phyloP scores from a whole-genome alignment of 495 filamentous ascomycete species.

The Chaetomium cochliodes region DNA sequence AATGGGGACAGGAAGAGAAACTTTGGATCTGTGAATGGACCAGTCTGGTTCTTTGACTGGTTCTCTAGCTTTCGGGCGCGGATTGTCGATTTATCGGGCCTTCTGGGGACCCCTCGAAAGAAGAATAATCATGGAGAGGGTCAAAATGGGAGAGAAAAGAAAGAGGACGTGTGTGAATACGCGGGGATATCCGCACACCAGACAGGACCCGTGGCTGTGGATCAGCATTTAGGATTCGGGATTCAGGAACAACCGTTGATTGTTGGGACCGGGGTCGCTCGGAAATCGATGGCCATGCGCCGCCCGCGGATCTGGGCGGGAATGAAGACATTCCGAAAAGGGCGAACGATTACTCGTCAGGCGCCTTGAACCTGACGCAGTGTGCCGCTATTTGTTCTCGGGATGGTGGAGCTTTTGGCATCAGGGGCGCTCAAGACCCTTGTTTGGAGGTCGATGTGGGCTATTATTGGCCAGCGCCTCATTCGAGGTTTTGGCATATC shows the following conservation, averaged over 20 bases:
- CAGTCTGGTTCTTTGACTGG: background rate
- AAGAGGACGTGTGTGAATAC: slow-evolving; percentile 5
- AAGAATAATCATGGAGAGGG: background rate
- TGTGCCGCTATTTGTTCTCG: background rate
- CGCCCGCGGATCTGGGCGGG: slow-evolving; percentile 7
- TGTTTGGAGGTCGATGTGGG: background rate
- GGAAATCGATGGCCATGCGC: slow-evolving; percentile 7
- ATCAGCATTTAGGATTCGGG: background rate
- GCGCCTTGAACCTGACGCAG: background rate
- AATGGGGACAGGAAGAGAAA: background rate
- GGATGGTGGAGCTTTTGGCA: background rate
- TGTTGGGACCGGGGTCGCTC: background rate
- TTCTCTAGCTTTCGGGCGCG: background rate
- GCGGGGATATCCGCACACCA: slow-evolving; percentile 13
- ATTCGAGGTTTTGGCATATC: slow-evolving; percentile 18
- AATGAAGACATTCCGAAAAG: slow-evolving; percentile 1
- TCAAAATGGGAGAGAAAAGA: slow-evolving; percentile 4
- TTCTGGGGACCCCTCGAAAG: background rate
- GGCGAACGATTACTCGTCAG: slow-evolving; percentile 4
- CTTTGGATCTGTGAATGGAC: background rate
- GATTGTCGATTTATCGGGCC: background rate
- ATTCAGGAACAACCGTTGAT: slow-evolving; percentile 1
- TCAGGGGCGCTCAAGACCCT: background rate
- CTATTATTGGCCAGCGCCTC: slow-evolving; percentile 10
- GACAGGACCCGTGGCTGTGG: slow-evolving; percentile 7